Evolutionary conservation across 23 red algal genomes (phyloP).

Genomic region (Pyropia haitanensis): DNA sequence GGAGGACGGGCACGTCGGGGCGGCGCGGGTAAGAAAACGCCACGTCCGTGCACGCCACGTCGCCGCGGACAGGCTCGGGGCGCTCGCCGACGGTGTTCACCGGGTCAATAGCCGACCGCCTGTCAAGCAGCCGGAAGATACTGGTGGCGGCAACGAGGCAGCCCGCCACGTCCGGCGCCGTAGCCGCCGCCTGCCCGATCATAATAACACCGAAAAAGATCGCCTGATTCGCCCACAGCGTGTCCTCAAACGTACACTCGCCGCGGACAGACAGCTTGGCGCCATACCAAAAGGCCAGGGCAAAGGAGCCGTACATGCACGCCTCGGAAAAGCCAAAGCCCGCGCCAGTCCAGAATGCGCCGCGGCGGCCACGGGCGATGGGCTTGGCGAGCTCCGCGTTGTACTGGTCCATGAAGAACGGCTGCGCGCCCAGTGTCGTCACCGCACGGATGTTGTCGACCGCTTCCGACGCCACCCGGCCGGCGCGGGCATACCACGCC

Average conservation of each 20-base stretch:
- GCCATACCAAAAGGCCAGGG: conserved; percentile 64
- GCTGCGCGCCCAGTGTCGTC: conserved; percentile 51
- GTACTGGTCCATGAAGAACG: conserved; percentile 62
- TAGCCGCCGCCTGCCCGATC: conserved; percentile 52
- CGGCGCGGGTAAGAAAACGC: conserved; percentile 77
- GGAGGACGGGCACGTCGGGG: conserved; percentile 61
- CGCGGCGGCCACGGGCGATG: conserved; percentile 12
- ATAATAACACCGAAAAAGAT: conserved; percentile 62
- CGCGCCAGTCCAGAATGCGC: conserved; percentile 33
- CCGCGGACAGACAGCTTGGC: conserved; percentile 29
- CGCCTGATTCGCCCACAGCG: conserved; percentile 41
- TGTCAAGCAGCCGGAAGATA: conserved; percentile 60
- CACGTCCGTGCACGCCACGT: conserved; percentile 53
- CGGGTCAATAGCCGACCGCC: conserved; percentile 36
- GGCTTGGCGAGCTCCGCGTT: conserved; percentile 37
- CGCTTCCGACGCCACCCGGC: conserved; percentile 67
- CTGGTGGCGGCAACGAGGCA: conserved; percentile 53
- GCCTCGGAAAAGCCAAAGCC: conserved; percentile 59
- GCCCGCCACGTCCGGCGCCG: conserved; percentile 59
- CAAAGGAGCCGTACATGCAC: conserved; percentile 37
- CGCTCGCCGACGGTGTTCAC: conserved; percentile 12
- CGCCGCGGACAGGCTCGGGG: conserved; percentile 13
- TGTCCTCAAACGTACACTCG: conserved; percentile 24
- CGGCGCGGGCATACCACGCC: conserved; percentile 46
- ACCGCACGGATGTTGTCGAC: conserved; percentile 70